Base-by-base conservation (phyloP, 768 basidiomycete genomes). In the Leccinum fibrillosum region DNA sequence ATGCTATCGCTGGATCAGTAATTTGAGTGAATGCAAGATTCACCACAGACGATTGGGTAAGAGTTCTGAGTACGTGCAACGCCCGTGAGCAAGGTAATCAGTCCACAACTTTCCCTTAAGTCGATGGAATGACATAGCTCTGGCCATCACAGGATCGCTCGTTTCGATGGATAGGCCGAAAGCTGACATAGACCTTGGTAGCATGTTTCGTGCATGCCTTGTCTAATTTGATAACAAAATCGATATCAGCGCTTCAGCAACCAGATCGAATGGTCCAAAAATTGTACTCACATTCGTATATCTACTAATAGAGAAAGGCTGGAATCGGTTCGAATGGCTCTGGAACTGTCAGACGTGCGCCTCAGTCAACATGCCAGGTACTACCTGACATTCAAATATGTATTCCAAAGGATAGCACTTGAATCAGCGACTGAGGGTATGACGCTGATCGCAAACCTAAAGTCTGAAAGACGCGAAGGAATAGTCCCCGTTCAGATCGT, bases 51-150 rank as follows among this genome's bases (percentile, higher is more conserved):
- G 39, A 51, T 11, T 32, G 32, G 11, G 32, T 32, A 11, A 32
- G 11, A 32, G 11, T 32, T 32, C 11, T 12, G 32, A 32, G 32
- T 11, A 30, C 32, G 32, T 32, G 32, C 32, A 32, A 32, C 11
- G 11, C 32, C 32, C 32, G 58, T 19, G 28, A 66, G 55, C 15
- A 67, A 44, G 9, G 62, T 15, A 15, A 39, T 15, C 25, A 63
- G 21, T 2, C 58, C 39, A 25, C 2, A 26, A 3, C 23, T 50
- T 19, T 13, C 56, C 3, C 1, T 1, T 15, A 15, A 32, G 12
- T 9, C 35, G 21, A 60, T 55, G n/a, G 23, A 10, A 25, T 49
- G n/a, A 13, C 57, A 49, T 17, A 66, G n/a, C 15, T 66, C 64
- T n/a, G 57, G 55, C 2, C 26, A 54, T n/a, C 10, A 32, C 30